These are phyloP conservation scores for Tetrapisispora taiwanensis DNA, from an alignment of 805 yeast genomes.

Conservation along the genomic window DNA sequence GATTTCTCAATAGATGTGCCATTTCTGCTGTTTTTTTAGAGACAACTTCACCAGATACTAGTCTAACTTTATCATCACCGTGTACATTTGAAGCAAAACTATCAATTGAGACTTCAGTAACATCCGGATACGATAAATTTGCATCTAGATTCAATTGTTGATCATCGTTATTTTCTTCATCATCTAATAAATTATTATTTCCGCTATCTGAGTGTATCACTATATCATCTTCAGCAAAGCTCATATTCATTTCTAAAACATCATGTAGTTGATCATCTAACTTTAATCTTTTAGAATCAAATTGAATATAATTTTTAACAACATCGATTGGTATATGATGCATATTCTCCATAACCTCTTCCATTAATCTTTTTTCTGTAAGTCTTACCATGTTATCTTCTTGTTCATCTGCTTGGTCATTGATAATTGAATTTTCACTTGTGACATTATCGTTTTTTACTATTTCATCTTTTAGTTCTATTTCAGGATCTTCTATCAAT, in stretches of 20 bases:
- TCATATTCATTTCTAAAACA: constrained; percentile 19
- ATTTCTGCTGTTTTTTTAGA: constrained; percentile 22
- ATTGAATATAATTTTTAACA: constrained; percentile 10
- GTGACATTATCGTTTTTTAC: constrained; percentile 6
- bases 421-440: constrained; percentile 4
- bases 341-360: constrained; percentile 12
- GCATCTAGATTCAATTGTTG: constrained; percentile 11
- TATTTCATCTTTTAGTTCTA: constrained; percentile 7
- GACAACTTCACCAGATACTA: constrained; percentile 16
- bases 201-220: constrained; percentile 1
- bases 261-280: background rate
- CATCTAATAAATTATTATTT: constrained; percentile 3
- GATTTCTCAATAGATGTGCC: constrained; percentile 19
- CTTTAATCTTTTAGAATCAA: constrained; percentile 17
- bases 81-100: background rate
- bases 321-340: constrained; percentile 15
- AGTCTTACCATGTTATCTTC: background rate
- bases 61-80: constrained; percentile 9
- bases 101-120: constrained; percentile 1
- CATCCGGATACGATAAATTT: constrained; percentile 5
- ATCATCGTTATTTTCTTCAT: constrained; percentile 8
- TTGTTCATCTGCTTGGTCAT: constrained; percentile 15
- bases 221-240: constrained; percentile 13
- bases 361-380: constrained; percentile 16
- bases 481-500: constrained; percentile 14